Conservation (phyloP, 192 early-diverging fungal species). For the Coemansia sp. region DNA sequence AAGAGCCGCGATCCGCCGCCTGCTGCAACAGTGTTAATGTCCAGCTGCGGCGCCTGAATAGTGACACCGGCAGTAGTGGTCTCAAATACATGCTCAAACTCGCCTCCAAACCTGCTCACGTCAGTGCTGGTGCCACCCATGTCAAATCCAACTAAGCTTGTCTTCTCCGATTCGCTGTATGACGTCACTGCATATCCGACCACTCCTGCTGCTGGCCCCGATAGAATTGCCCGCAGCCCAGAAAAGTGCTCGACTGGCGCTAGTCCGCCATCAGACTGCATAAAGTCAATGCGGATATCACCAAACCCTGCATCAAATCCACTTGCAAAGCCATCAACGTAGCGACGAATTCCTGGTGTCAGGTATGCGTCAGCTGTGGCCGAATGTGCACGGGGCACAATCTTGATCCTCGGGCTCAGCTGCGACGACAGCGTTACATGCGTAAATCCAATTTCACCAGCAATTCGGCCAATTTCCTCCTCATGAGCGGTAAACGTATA, state of each 20-base stretch:
- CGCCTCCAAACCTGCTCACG: constrained; percentile 87
- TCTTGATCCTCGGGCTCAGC: constrained; percentile 91
- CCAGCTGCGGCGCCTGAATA: constrained; percentile 93
- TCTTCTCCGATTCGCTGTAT: constrained; percentile 25
- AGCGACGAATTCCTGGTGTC: constrained; percentile 85
- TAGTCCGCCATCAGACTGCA: constrained; percentile 97
- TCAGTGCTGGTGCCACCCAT: constrained; percentile 94
- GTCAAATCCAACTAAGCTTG: constrained; percentile 91
- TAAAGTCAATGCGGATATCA: constrained; percentile 83
- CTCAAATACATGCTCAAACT: constrained; percentile 91
- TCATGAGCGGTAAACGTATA: constrained; percentile 93
- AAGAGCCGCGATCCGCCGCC: constrained; percentile 92
- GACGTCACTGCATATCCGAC: constrained; percentile 75
- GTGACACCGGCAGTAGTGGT: constrained; percentile 88
- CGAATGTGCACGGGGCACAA: constrained; percentile 88
- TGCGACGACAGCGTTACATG: constrained; percentile 80
- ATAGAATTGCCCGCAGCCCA: constrained; percentile 88
- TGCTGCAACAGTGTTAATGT: constrained; percentile 95
- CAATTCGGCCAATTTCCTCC: constrained; percentile 61
- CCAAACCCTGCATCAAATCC: constrained; percentile 72
- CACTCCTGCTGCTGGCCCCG: constrained; percentile 93
- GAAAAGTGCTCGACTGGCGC: constrained; percentile 81
- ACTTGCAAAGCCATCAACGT: constrained; percentile 78
- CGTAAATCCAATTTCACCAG: constrained; percentile 72
- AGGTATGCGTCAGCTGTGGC: constrained; percentile 91